Evolutionary conservation across 2,329 filamentous ascomycete genomes (phyloP), one percentile per base, ranked within the genome.

Genomic region (Mycosphaerella sp.): DNA sequence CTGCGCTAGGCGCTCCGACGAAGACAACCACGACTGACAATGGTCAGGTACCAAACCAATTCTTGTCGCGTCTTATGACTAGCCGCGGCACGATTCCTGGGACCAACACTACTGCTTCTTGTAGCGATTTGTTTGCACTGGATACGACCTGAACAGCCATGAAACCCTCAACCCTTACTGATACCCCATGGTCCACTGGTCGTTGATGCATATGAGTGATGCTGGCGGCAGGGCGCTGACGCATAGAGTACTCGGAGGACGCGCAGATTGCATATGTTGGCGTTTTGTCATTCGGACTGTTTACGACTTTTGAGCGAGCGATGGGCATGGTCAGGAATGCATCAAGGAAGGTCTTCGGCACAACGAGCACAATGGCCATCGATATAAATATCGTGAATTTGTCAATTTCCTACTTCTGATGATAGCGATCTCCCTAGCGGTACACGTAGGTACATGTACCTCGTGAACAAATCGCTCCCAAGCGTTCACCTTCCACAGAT

Each of bases 11-110:
- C 45, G 46, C 50, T 44, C 38, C 41, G 48, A 45, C 23, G 48
- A 51, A 38, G 31, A 51, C 23, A 32, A 51, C 23, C 31, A 40
- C 29, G 48, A 40, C 48, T 53, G 41, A 38, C 41, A 45, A 14
- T 41, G 26, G 34, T 58, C 63, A 72, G 70, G 70, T 70, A 70
- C 57, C 67, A 70, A 59, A 67, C 61, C 60, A 71, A 69, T 58
- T 67, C 68, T 9, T 73, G 71, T 58, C 68, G 66, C 55, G 69
- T 73, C 59, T 68, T 73, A 67, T 73, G 70, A 72, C 69, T 70
- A 59, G 59, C 65, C 48, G 60, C 64, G 29, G 42, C 65, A 43
- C 61, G 66, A 48, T 66, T 65, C 53, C 45, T 68, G 38, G 62
- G 61, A 36, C 66, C 67, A 8, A 51, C 64, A 26, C 44, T 62